Evolutionary conservation across 805 yeast species (phyloP), one percentile per base, ranked within the genome.

Genomic region (Kazachstania bromeliacearum): DNA sequence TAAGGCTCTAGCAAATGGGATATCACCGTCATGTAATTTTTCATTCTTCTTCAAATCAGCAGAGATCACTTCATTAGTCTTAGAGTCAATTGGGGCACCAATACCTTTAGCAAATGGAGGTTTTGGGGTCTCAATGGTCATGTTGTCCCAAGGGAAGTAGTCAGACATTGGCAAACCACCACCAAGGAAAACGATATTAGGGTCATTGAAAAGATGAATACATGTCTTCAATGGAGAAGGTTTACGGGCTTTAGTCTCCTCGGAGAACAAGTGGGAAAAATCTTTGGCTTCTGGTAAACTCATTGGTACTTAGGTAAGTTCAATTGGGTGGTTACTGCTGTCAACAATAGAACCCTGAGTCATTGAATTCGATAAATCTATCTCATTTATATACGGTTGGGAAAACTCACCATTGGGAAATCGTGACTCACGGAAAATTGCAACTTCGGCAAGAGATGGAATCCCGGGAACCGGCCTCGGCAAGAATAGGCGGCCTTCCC

Each of bases 151-250:
- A 30, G 98, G 97, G 72, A 89, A 89, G 62, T 84, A 82, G 44
- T 82, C 89, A 18, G 95, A 66, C 57, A 85, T 65, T 10, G 98
- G 98, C 49, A 89, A 72, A 6, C 98, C 98, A 50, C 97, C 98
- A 37, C 96, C 97, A 38, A 89, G 72, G 56, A 87, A 88, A 38
- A 85, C 77, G 54, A 92, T 68, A 36, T 79, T 75, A 23, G 95
- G 95, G 44, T 74, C 70, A 29, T 67, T 65, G 53, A 67, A 80
- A 66, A 82, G 80, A 55, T 76, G 77, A 68, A 89, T 85, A 13
- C 94, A 94, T 27, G 75, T 64, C 64, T 92, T 89, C 62, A 89
- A 71, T 10, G 85, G 79, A 9, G 96, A 85, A 24, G 80, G 75
- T 34, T 70, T 64, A 65, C 97, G 80, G 12, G 79, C 64, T 44